Evolutionary conservation across 441 rosid genomes (phyloP), one percentile per base, ranked within the genome.

Genomic region (Mallotus japonicus): DNA sequence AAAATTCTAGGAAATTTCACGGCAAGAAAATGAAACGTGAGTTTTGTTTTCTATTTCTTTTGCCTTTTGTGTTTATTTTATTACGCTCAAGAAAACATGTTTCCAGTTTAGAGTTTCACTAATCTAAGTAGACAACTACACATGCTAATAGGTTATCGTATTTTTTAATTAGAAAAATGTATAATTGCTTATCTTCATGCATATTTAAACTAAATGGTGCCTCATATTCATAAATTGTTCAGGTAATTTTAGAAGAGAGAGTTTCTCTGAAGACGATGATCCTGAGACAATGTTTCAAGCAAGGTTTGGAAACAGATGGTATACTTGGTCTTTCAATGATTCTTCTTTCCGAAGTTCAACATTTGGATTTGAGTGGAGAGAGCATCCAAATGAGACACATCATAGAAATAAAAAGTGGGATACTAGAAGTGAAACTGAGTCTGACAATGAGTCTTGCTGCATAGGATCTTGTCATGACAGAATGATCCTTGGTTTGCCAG

Each of bases 311-410:
- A 80, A 83, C 73, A 85, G 73, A 78, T 77, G 85, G 88, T 85
- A 83, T 64, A 70, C 86, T 12, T 83, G 90, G 91, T 77, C 87
- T 75, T 71, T 73, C 56, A 68, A 65, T 24, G 50, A 62, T 73
- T 78, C 83, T 42, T 47, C 79, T 63, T 85, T 73, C 54, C 72
- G 58, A 62, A 62, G 78, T 71, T 81, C 77, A 19, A 50, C 83
- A 50, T 81, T 72, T 72, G 89, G 87, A 76, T 83, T 83, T 61
- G 79, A 88, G 79, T 82, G 89, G 89, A 78, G 81, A 75, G 89
- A 81, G 68, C 61, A 75, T 34, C 55, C 78, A 37, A 81, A 71
- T 15, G 11, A 73, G 80, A 78, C 75, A 62, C 73, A 74, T 54
- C 66, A 22, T 15, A 81, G 74, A 71, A 62, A 58, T 20, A 79